Evolutionary conservation across 2,329 filamentous ascomycete genomes (phyloP).

Genomic region (Scedosporium apiospermum): DNA sequence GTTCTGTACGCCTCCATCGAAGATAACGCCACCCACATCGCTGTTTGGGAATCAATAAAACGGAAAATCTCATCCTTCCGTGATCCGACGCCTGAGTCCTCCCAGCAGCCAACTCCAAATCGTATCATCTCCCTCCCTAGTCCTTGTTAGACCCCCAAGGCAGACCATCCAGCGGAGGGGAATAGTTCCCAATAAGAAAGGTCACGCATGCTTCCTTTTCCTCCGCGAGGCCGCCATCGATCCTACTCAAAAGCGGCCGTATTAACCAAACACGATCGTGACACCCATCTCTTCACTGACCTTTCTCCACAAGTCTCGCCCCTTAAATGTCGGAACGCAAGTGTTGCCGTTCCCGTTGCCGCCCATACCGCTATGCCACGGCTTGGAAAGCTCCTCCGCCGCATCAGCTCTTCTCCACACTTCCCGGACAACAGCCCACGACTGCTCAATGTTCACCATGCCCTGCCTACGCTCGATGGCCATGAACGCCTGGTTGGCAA

Average conservation of each 20-base stretch:
- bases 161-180: not conserved
- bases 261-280: slow-evolving; percentile 49
- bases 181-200: not conserved
- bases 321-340: slow-evolving; percentile 11
- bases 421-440: slow-evolving; percentile 51
- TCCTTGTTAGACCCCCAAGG: not conserved
- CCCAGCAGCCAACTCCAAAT: not conserved
- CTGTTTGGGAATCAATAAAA: not conserved
- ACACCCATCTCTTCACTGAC: slow-evolving; percentile 51
- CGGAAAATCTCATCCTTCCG: slow-evolving; percentile 1
- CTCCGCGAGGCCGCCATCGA: not conserved
- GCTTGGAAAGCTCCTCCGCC: slow-evolving; percentile 11
- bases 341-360: slow-evolving; percentile 1
- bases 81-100: not conserved
- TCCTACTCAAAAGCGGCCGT: not conserved
- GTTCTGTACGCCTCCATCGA: not conserved
- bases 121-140: not conserved
- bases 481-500: slow-evolving; percentile 41
- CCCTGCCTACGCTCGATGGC: slow-evolving; percentile 48
- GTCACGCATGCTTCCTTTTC: not conserved
- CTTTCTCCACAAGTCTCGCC: slow-evolving; percentile 41
- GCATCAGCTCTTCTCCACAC: slow-evolving; percentile 48
- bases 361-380: slow-evolving; percentile 5
- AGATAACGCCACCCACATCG: not conserved
- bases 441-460: slow-evolving; percentile 55